A percentile compares a stretch with the other conserved stretches of the same genome.
Evolutionary conservation across 805 yeast genomes (phyloP).

Genomic region (Nakazawaea peltata): DNA sequence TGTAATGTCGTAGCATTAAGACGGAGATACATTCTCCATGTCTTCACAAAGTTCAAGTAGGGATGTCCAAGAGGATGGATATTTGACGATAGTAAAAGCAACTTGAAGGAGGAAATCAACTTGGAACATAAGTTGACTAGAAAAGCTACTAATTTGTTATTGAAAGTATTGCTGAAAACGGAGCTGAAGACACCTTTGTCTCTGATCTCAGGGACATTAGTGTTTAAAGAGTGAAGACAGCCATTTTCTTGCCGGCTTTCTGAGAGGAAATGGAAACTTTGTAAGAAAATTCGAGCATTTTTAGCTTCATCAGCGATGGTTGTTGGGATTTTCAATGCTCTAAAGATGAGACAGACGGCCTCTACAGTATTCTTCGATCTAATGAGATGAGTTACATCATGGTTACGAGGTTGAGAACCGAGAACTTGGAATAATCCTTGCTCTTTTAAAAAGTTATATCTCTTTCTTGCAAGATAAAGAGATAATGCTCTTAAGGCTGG

Average conservation of each 20-base stretch:
- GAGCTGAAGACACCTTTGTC: conserved; percentile 5
- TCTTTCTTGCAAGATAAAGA: too few species aligned
- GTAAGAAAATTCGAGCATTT: conserved; percentile 1
- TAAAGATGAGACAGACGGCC: background rate
- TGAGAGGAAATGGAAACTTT: conserved; percentile 3
- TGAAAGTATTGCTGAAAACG: conserved; percentile 3
- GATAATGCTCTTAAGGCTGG: too few species aligned
- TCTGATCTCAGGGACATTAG: conserved; percentile 1
- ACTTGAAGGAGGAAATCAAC: conserved; percentile 1
- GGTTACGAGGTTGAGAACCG: too few species aligned
- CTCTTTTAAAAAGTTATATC: too few species aligned
- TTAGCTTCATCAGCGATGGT: background rate
- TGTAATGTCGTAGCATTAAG: conserved; percentile 2
- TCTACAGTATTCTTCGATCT: background rate
- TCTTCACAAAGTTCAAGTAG: conserved; percentile 1
- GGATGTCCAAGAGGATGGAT: conserved; percentile 1
- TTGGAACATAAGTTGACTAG: background rate
- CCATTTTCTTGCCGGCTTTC: background rate
- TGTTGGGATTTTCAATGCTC: background rate
- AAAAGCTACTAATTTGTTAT: background rate
- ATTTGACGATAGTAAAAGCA: conserved; percentile 1
- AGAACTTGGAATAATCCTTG: too few species aligned
- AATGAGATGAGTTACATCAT: too few species aligned
- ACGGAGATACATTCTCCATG: conserved; percentile 1
- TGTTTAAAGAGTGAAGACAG: background rate